Conservation (phyloP, 768 basidiomycete species). For the Suillus placidus region DNA sequence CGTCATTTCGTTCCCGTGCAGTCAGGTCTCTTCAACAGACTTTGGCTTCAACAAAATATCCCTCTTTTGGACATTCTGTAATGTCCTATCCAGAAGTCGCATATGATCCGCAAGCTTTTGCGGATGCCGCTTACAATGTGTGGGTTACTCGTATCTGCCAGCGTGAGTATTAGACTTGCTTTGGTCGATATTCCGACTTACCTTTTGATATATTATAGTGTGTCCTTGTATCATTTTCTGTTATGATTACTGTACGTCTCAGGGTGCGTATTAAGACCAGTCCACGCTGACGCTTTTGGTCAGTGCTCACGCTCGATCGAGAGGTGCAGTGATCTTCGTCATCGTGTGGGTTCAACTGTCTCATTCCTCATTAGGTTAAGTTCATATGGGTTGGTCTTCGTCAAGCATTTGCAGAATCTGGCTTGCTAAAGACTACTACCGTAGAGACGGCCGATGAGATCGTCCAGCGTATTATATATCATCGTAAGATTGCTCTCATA, state of each 20-base stretch:
- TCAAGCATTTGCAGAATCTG: neutral
- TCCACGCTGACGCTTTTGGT: neutral
- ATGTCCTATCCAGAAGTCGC: neutral
- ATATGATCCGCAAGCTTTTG: neutral
- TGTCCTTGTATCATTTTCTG: constrained; percentile 4
- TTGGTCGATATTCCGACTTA: neutral
- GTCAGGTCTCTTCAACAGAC: neutral
- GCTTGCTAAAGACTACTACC: neutral
- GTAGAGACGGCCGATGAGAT: neutral
- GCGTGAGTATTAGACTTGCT: neutral
- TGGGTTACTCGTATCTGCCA: constrained; percentile 1
- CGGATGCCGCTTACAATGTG: neutral
- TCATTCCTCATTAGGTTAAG: neutral
- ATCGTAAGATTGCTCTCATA: neutral
- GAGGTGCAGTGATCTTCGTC: neutral
- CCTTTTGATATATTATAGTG: constrained; percentile 1
- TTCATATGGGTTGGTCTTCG: neutral
- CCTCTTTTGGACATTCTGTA: neutral
- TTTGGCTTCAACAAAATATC: neutral
- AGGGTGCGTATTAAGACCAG: neutral
- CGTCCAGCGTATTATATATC: neutral
- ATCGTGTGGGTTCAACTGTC: neutral
- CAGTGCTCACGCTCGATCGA: constrained; percentile 4
- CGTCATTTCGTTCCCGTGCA: neutral
- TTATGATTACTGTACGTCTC: constrained; percentile 4